Percentiles rank a stretch among this genome's conserved stretches.
Evolutionary conservation across 2,329 filamentous ascomycete genomes (phyloP).

Genomic region (Pyricularia sp.): DNA sequence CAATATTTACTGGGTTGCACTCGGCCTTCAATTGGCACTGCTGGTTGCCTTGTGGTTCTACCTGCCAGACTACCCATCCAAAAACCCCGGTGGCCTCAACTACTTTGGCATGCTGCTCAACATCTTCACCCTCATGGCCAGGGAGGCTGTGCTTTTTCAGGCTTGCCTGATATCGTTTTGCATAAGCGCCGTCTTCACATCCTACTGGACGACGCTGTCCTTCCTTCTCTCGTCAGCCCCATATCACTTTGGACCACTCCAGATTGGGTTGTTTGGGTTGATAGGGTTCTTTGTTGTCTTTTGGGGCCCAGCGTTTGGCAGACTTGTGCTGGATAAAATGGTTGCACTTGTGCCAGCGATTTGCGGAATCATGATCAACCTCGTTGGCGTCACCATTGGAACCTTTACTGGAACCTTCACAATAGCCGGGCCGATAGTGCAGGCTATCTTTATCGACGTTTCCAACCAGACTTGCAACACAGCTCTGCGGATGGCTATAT

Average conservation of each 20-base stretch:
- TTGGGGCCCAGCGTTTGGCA: conserved; percentile 59
- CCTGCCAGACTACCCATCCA: conserved; percentile 74
- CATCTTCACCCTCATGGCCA: conserved; percentile 54
- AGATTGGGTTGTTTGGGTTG: conserved; percentile 70
- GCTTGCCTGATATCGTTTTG: conserved; percentile 58
- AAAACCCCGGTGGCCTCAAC: conserved; percentile 53
- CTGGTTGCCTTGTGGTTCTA: conserved; percentile 56
- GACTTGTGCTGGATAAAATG: conserved; percentile 60
- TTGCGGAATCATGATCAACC: conserved; percentile 46
- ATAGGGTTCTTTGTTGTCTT: conserved; percentile 65
- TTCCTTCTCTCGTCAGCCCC: conserved; percentile 66
- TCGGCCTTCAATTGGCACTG: conserved; percentile 62
- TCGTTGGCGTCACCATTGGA: conserved; percentile 56
- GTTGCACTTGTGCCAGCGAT: conserved; percentile 60
- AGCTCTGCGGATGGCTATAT: conserved; percentile 63
- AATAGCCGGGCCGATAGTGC: conserved; percentile 62
- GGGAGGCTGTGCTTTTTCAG: conserved; percentile 61
- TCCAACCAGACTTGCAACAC: conserved; percentile 67
- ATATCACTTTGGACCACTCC: conserved; percentile 53
- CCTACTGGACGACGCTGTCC: conserved; percentile 58
- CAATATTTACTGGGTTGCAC: conserved; percentile 68
- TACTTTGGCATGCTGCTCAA: conserved; percentile 58
- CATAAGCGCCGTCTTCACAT: conserved; percentile 39
- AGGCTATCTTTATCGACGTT: conserved; percentile 62
- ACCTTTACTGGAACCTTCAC: conserved; percentile 58